Evolutionary conservation across 257 asterid species (phyloP), one percentile per base, ranked within the genome.

Genomic region (Lantana camara): DNA sequence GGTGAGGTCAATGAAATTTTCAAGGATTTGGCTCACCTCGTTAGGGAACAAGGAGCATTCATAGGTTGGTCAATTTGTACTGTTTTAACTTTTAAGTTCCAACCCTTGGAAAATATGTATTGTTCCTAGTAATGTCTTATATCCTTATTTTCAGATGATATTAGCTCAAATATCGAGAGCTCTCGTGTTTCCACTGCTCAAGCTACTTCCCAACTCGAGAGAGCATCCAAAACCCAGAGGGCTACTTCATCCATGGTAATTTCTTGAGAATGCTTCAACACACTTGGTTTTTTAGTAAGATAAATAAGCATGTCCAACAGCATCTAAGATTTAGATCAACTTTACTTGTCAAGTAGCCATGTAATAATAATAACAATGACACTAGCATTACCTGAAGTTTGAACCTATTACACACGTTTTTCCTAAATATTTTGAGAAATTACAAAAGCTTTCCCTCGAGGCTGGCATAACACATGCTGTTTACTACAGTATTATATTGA

Each of bases 1-100:
- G 80, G 81, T 6, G 87, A 84, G 75, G 85, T 84, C 58, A 72
- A 69, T 57, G 91, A 84, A 72, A 76, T 77, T 66, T 81, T 84
- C 72, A 81, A 57, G 64, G 91, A 81, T 70, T 65, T 84, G 61
- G 91, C 88, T 30, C 74, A 69, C 56, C 73, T 84, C 57, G 82
- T 84, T 52, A 72, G 72, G 2, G 79, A 73, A 55, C 91, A 84
- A 75, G 91, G 91, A 71, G 66, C 77, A 35, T 61, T 74, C 76
- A 81, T 84, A 67, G 91, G 91, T 84, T 9, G 35, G 77, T 44
- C 35, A 30, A 53, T 52, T 13, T 56, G 13, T 57, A 29, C 44
- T 47, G 41, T 37, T n/a, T n/a, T n/a, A n/a, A n/a, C n/a, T n/a
- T n/a, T n/a, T n/a, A n/a, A n/a, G n/a, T n/a, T n/a, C n/a, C n/a